phyloP scores from a whole-genome alignment of 805 yeast species.

The Pichia eremophila region DNA sequence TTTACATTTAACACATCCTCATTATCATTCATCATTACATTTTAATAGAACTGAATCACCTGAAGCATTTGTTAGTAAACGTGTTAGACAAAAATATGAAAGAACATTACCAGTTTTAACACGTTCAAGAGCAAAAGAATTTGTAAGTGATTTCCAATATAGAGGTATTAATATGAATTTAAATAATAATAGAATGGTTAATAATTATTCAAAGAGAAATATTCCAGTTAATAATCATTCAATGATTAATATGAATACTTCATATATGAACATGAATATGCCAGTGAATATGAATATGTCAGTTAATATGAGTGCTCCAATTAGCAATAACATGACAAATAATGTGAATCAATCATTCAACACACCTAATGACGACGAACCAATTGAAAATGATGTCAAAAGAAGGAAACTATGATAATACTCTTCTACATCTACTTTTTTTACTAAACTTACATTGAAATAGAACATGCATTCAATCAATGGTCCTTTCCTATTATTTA shows the following conservation, averaged over 20 bases:
- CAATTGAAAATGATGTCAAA: neutral
- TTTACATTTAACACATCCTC: conserved; percentile 1
- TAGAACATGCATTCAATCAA: neutral
- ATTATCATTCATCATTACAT: neutral
- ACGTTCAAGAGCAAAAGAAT: conserved; percentile 11
- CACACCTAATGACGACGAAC: too few relatives aligned
- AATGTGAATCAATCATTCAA: too few relatives aligned
- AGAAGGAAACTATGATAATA: neutral
- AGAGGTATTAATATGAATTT: neutral
- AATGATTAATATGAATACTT: neutral
- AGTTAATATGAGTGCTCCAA: too few relatives aligned
- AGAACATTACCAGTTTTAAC: conserved; percentile 11
- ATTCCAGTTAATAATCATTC: neutral
- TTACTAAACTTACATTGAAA: neutral
- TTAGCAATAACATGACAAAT: too few relatives aligned
- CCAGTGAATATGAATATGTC: neutral
- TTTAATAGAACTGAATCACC: conserved; percentile 3
- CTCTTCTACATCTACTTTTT: neutral
- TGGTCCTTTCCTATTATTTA: neutral
- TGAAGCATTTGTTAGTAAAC: conserved; percentile 1
- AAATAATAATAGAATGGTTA: neutral
- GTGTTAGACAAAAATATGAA: conserved; percentile 6
- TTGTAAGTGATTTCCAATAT: neutral
- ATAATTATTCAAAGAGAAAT: neutral
- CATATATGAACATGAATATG: neutral